These are phyloP conservation scores for Blastobotrys attinorum DNA, from an alignment of 805 yeast genomes.

Conservation along the genomic window DNA sequence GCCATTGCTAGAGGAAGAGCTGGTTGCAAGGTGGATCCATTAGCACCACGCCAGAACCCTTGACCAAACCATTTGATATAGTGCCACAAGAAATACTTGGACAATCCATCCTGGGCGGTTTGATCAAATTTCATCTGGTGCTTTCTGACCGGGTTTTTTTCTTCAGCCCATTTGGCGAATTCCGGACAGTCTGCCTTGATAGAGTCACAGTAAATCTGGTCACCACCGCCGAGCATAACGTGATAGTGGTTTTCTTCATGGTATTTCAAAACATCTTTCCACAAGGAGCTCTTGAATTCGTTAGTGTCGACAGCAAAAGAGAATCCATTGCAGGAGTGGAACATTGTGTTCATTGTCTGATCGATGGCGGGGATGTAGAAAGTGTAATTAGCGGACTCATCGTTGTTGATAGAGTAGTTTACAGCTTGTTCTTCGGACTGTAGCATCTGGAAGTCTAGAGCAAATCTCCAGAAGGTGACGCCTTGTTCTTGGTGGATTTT, in stretches of 20 bases:
- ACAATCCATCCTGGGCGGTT: constrained; percentile 47
- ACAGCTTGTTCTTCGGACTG: constrained; percentile 53
- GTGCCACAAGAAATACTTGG: constrained; percentile 59
- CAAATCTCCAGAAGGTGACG: constrained; percentile 58
- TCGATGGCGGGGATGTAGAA: constrained; percentile 60
- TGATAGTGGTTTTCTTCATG: constrained; percentile 54
- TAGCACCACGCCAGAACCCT: constrained; percentile 73
- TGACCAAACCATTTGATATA: constrained; percentile 85
- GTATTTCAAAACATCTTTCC: constrained; percentile 83
- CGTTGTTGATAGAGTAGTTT: constrained; percentile 50
- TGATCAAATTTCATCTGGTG: constrained; percentile 37
- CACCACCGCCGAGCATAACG: constrained; percentile 97
- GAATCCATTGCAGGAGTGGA: constrained; percentile 88
- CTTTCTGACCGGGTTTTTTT: constrained; percentile 41
- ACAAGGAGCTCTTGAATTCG: constrained; percentile 63
- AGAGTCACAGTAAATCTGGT: constrained; percentile 84
- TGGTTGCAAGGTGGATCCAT: constrained; percentile 58
- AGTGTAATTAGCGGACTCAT: constrained; percentile 39
- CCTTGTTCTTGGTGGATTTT: constrained; percentile 39
- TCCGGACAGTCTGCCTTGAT: constrained; percentile 50
- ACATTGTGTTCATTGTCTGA: constrained; percentile 72
- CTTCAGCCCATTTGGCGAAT: constrained; percentile 51
- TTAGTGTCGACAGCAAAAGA: constrained; percentile 63
- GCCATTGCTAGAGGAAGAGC: constrained; percentile 70
- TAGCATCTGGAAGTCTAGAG: constrained; percentile 42